Evolutionary conservation across 2,329 filamentous ascomycete species (phyloP).

Genomic region (Nemania bipapillata): DNA sequence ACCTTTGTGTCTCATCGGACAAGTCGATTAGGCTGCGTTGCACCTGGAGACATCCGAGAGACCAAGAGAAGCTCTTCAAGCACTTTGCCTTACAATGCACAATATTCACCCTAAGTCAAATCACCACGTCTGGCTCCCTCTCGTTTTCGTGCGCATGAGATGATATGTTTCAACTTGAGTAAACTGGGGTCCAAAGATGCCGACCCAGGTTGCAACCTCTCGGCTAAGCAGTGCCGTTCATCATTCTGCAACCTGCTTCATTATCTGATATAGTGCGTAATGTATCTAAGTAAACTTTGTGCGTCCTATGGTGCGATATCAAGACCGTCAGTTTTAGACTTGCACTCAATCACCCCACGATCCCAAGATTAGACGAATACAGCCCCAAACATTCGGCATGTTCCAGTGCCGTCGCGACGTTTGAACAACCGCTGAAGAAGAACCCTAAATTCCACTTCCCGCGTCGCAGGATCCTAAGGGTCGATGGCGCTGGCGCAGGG

Average conservation of each 20-base stretch:
- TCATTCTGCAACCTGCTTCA: neutral
- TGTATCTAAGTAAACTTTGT: slow-evolving; percentile 1
- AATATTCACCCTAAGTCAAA: slow-evolving; percentile 1
- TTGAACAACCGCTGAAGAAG: slow-evolving; percentile 10
- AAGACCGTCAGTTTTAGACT: slow-evolving; percentile 24
- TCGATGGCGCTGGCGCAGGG: neutral
- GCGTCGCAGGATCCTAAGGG: slow-evolving; percentile 7
- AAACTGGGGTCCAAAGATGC: neutral
- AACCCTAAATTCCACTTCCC: neutral
- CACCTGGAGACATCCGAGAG: slow-evolving; percentile 24
- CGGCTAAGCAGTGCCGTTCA: neutral
- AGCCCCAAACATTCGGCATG: slow-evolving; percentile 12
- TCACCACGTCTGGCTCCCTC: neutral
- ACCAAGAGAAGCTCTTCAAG: slow-evolving; percentile 21
- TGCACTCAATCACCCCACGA: neutral
- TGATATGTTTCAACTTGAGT: neutral
- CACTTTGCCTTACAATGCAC: slow-evolving; percentile 22
- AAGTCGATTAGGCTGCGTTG: slow-evolving; percentile 19
- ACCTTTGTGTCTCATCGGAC: slow-evolving; percentile 9
- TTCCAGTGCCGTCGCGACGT: neutral
- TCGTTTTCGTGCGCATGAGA: neutral
- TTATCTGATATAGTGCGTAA: neutral
- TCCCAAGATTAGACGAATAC: neutral
- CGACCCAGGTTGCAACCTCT: neutral
- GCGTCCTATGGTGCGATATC: neutral